Percentiles rank a stretch among this genome's conserved stretches.
Evolutionary conservation across 768 basidiomycete species (phyloP).

Genomic region (Russula earlei): DNA sequence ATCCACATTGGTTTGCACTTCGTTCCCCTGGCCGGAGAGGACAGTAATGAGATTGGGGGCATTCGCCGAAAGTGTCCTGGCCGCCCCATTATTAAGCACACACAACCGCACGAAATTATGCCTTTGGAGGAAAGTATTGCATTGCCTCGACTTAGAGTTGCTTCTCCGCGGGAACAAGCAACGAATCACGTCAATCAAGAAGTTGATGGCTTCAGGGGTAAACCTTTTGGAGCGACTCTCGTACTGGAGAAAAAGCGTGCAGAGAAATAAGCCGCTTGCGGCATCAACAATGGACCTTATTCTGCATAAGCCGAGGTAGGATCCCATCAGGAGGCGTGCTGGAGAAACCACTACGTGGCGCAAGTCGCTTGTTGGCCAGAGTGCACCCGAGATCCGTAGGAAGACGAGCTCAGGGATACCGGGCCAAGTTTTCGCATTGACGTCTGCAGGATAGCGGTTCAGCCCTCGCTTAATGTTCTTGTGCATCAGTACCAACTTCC

Average conservation of each 20-base stretch:
- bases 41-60: constrained; percentile 42
- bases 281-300: constrained; percentile 69
- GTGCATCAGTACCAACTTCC: constrained; percentile 84
- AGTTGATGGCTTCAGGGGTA: constrained; percentile 84
- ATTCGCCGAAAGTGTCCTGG: constrained; percentile 30
- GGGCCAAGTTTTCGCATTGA: constrained; percentile 78
- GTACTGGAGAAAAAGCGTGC: constrained; percentile 76
- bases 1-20: constrained; percentile 65
- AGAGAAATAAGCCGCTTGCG: constrained; percentile 81
- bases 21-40: constrained; percentile 28
- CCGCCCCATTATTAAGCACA: constrained; percentile 31
- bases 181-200: constrained; percentile 59
- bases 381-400: constrained; percentile 65
- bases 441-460: constrained; percentile 50
- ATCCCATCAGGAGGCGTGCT: constrained; percentile 78
- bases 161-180: constrained; percentile 63
- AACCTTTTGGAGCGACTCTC: constrained; percentile 78
- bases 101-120: constrained; percentile 42
- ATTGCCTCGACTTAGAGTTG: constrained; percentile 44
- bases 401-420: constrained; percentile 73
- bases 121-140: constrained; percentile 64
- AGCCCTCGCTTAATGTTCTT: constrained; percentile 86
- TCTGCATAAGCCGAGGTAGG: constrained; percentile 80
- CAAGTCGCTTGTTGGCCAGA: constrained; percentile 95
- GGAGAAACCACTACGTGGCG: constrained; percentile 85